A percentile compares a stretch with the other conserved stretches of the same genome.
phyloP scores from a whole-genome alignment of 2,329 filamentous ascomycete species.

The Colletotrichum simmondsii region DNA sequence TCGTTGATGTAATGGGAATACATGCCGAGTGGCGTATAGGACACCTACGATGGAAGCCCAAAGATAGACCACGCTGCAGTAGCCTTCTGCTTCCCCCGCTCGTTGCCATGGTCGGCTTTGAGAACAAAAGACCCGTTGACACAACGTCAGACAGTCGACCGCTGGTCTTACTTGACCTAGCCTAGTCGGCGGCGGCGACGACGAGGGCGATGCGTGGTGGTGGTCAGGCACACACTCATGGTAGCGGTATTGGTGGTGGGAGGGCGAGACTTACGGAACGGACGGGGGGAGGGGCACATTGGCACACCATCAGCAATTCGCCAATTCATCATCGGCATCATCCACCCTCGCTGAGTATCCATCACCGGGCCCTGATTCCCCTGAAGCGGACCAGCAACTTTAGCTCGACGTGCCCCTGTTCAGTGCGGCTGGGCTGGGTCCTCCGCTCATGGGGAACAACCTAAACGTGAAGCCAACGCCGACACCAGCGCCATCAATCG shows the following conservation, averaged over 20 bases:
- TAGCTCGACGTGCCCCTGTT: constrained; percentile 20
- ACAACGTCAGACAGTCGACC: constrained; percentile 3
- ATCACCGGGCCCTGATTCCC: constrained; percentile 15
- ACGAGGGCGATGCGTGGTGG: not conserved
- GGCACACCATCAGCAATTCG: constrained; percentile 26
- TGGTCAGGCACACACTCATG: not conserved
- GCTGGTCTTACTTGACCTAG: constrained; percentile 17
- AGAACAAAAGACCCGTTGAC: constrained; percentile 19
- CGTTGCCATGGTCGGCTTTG: constrained; percentile 6
- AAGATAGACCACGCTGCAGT: not conserved
- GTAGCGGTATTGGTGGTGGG: not conserved
- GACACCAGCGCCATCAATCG: not conserved
- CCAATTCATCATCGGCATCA: constrained; percentile 27
- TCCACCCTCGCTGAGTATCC: not conserved
- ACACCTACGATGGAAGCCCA: not conserved
- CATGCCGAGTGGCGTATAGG: constrained; percentile 17
- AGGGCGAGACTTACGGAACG: constrained; percentile 3
- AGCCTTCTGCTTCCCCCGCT: constrained; percentile 5
- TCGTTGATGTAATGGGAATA: constrained; percentile 6
- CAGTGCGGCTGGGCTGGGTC: constrained; percentile 25
- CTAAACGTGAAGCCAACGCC: not conserved
- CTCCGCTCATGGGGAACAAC: not conserved
- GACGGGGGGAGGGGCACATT: constrained; percentile 2
- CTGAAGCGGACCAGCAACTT: constrained; percentile 24
- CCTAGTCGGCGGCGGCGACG: constrained; percentile 13